These are phyloP conservation scores for Acacia concinna DNA, from an alignment of 331 rosid species.

Conservation along the genomic window DNA sequence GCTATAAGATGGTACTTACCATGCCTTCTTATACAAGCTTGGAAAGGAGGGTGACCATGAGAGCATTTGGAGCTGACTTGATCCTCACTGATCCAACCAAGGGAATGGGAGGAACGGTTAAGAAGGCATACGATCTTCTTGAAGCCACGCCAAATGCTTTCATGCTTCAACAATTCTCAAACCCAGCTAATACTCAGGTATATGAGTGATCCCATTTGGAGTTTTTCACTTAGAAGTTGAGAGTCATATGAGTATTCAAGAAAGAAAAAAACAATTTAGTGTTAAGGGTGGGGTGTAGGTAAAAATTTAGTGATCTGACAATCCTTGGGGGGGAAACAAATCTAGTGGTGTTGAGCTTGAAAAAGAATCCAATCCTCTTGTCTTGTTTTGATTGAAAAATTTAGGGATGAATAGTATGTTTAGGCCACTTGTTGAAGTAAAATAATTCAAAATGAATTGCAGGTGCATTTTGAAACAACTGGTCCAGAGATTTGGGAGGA, in stretches of 20 bases:
- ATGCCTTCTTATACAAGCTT: slow-evolving; percentile 80
- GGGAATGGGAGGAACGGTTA: slow-evolving; percentile 77
- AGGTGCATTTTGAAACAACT: slow-evolving; percentile 72
- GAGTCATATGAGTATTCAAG: background rate
- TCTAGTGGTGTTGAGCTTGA: background rate
- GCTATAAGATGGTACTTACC: slow-evolving; percentile 63
- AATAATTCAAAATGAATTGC: slow-evolving; percentile 20
- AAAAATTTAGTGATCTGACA: background rate
- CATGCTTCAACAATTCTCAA: slow-evolving; percentile 78
- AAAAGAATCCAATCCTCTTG: background rate
- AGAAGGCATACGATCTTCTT: slow-evolving; percentile 64
- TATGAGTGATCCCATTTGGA: background rate
- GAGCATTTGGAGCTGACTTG: slow-evolving; percentile 72
- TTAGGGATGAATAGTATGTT: background rate
- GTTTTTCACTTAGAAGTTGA: background rate
- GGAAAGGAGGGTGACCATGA: slow-evolving; percentile 76
- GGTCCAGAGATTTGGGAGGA: slow-evolving; percentile 85
- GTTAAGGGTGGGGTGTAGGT: background rate
- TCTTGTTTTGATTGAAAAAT: background rate
- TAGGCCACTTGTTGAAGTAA: background rate
- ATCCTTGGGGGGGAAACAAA: background rate
- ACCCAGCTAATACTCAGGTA: slow-evolving; percentile 71
- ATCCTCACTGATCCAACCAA: slow-evolving; percentile 69
- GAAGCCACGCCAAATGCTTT: slow-evolving; percentile 62
- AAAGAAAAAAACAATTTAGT: background rate